Base-by-base conservation (phyloP, 371 early-diverging fungal species). In the Saksenaea oblongispora region DNA sequence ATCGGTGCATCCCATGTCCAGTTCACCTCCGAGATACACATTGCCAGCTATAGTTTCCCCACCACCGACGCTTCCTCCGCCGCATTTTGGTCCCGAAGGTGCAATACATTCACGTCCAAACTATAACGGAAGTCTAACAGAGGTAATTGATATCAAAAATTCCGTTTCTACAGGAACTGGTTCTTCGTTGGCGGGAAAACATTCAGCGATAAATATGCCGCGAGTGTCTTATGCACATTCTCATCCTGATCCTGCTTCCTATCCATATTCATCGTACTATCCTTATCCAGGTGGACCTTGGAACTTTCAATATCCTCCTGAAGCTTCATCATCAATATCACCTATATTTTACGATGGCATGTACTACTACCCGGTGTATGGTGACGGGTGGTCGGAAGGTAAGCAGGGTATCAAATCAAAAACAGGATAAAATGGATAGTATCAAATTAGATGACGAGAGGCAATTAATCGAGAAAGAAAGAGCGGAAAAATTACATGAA, bases 301-400 rank as follows among this genome's bases (percentile, higher is more conserved):
- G 51, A n/a, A 22, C 10, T 22, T 9, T 10, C 27, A n/a, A 5
- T 47, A 47, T 47, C 51, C 11, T 10, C 51, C 27, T 22, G 51
- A 47, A 22, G n/a, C 51, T 10, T 47, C 51, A 7, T 47, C 51
- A 47, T 7, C 51, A 22, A 22, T 47, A 47, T 47, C 51, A 8
- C 51, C 51, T 17, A 47, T 47, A 17, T 47, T 18, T 22, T 47
- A 47, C 22, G 51, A 47, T 22, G 51, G 51, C 51, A 47, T 47
- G 51, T 47, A 47, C 24, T 47, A 47, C 11, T 47, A 47, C 22
- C 51, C 51, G 5, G 51, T 47, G 51, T 47, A 47, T 47, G 51
- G 51, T 11, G 51, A 47, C 7, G 51, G 24, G 51, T 47, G 51
- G 51, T 22, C 22, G 22, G 51, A 47, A 47, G 51, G 51, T 26